phyloP scores from a whole-genome alignment of 176 grass and related monocot species.

The Oryza brachyantha region DNA sequence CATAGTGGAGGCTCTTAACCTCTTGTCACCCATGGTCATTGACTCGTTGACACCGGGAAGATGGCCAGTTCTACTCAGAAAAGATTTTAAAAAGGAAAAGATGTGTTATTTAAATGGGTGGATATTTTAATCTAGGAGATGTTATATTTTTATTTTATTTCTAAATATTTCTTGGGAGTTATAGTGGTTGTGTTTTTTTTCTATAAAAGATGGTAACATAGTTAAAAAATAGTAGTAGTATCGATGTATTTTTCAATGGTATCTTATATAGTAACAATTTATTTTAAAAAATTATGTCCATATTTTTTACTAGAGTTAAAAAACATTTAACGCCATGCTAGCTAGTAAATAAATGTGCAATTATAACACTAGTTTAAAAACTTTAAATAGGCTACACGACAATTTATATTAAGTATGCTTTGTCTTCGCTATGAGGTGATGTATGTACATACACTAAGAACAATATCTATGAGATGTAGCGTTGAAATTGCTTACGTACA shows the following conservation, averaged over 20 bases:
- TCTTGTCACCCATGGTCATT: conserved; percentile 21
- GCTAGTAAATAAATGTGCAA: neutral
- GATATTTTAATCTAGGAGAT: neutral
- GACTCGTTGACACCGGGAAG: too few species aligned
- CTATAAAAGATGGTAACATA: too few species aligned
- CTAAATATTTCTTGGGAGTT: neutral
- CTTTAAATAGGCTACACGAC: neutral
- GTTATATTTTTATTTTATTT: neutral
- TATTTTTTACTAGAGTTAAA: neutral
- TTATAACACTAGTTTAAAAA: neutral
- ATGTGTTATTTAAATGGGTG: neutral
- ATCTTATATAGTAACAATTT: too few species aligned
- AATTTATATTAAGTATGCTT: neutral
- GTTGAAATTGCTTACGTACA: neutral
- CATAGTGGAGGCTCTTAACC: too few species aligned
- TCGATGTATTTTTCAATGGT: too few species aligned
- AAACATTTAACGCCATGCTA: neutral
- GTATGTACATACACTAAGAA: neutral
- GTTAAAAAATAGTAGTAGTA: too few species aligned
- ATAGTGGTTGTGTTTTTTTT: neutral
- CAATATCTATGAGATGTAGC: neutral
- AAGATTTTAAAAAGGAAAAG: too few species aligned
- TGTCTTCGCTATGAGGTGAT: neutral
- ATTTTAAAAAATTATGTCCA: neutral
- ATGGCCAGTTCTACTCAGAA: too few species aligned